phyloP scores from a whole-genome alignment of 2,329 filamentous ascomycete species.

The Fusarium bactridioides region DNA sequence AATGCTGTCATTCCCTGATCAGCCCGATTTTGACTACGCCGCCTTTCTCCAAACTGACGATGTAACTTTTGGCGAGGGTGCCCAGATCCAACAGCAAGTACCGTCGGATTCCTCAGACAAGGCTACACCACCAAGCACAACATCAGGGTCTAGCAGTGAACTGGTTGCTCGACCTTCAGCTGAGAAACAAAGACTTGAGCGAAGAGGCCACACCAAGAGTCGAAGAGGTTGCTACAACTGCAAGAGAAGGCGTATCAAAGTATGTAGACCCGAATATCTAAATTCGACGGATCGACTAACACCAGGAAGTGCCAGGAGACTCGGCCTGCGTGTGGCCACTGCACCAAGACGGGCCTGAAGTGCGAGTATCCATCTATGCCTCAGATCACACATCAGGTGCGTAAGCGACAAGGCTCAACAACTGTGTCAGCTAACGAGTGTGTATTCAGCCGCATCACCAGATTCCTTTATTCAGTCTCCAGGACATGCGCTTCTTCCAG shows the following conservation, averaged over 20 bases:
- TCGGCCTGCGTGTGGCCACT: conserved; percentile 69
- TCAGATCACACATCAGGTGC: conserved; percentile 60
- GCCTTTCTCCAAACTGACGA: conserved; percentile 47
- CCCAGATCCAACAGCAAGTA: conserved; percentile 18
- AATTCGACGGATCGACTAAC: conserved; percentile 9
- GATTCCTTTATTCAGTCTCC: conserved; percentile 65
- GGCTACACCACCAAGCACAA: conserved; percentile 44
- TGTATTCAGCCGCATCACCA: conserved; percentile 59
- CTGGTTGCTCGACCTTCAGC: conserved; percentile 20
- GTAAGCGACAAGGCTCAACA: too few species aligned
- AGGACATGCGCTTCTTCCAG: conserved; percentile 75
- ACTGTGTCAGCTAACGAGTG: background rate
- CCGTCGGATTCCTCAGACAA: conserved; percentile 45
- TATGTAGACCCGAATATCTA: conserved; percentile 30
- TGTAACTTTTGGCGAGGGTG: conserved; percentile 32
- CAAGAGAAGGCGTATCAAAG: conserved; percentile 72
- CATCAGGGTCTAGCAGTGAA: conserved; percentile 32
- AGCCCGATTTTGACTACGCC: conserved; percentile 50
- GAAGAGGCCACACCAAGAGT: conserved; percentile 72
- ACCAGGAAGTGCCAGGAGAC: conserved; percentile 68
- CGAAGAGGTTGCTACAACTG: conserved; percentile 73
- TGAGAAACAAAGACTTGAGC: conserved; percentile 53
- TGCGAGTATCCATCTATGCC: conserved; percentile 68
- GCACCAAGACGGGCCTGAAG: conserved; percentile 66
- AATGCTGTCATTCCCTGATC: conserved; percentile 43